Conservation (phyloP, 495 filamentous ascomycete species). For the Aspergillus campestris region DNA sequence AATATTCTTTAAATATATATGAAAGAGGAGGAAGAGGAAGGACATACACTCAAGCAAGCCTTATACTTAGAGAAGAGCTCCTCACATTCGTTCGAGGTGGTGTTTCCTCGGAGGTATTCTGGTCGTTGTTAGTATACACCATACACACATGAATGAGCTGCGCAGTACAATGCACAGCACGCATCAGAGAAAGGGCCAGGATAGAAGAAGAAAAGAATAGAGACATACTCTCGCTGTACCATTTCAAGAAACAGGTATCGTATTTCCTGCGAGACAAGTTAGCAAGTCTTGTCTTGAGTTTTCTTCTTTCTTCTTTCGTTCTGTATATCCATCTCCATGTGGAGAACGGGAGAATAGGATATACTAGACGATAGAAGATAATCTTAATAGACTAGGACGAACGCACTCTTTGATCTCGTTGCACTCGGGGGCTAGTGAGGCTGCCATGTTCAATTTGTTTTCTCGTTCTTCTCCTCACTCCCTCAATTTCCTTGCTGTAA, state of each 20-base stretch:
- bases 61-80: constrained; percentile 80
- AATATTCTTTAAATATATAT: neutral
- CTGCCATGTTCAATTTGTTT: constrained; percentile 36
- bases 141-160: too few species aligned
- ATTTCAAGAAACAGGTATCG: constrained; percentile 88
- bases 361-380: neutral
- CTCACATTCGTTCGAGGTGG: constrained; percentile 74
- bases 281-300: constrained; percentile 3
- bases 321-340: too few species aligned
- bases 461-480: too few species aligned
- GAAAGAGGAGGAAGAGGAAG: neutral
- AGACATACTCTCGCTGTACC: constrained; percentile 86
- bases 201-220: neutral
- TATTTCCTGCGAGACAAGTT: constrained; percentile 52
- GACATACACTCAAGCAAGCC: constrained; percentile 66
- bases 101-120: constrained; percentile 82
- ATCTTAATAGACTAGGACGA: neutral
- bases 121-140: constrained; percentile 2
- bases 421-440: constrained; percentile 60
- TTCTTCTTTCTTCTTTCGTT: too few species aligned
- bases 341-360: neutral
- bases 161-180: neutral
- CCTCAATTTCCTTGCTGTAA: too few species aligned
- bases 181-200: neutral
- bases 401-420: constrained; percentile 82